Percentiles rank a stretch among this genome's conserved stretches.
These are phyloP conservation scores for Fraxinus anomala DNA, from an alignment of 257 asterid species.

Conservation along the genomic window DNA sequence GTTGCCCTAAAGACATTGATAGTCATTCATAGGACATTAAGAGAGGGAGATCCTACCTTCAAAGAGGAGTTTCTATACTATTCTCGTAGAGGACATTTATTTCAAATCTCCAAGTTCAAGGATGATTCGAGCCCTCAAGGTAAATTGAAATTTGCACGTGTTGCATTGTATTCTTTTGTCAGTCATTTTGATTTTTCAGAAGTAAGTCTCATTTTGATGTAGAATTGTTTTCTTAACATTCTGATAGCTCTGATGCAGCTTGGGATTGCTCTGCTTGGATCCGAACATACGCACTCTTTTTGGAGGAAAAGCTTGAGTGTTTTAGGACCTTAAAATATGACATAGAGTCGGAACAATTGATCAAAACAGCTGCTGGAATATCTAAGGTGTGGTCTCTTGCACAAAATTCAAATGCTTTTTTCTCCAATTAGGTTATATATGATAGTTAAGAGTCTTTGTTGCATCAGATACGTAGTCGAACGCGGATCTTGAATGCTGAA, in stretches of 20 bases:
- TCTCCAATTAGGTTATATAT: background rate
- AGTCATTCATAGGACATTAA: conserved; percentile 74
- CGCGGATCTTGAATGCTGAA: conserved; percentile 47
- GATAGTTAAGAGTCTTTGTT: background rate
- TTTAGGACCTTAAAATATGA: conserved; percentile 61
- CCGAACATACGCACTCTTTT: conserved; percentile 72
- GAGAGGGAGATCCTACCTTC: conserved; percentile 88
- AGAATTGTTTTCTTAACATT: conserved; percentile 17
- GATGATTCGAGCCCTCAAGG: conserved; percentile 74
- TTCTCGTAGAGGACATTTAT: conserved; percentile 67
- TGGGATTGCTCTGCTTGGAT: conserved; percentile 98
- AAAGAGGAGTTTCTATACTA: conserved; percentile 64
- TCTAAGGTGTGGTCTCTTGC: conserved; percentile 40
- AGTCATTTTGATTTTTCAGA: background rate
- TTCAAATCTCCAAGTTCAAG: conserved; percentile 74
- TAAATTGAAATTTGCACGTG: conserved; percentile 27
- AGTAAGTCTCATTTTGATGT: background rate
- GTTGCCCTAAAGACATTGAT: conserved; percentile 68
- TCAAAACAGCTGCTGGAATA: conserved; percentile 37
- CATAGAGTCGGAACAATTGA: conserved; percentile 47
- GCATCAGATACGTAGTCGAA: conserved; percentile 50
- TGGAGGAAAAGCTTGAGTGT: conserved; percentile 87
- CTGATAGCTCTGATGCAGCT: conserved; percentile 50
- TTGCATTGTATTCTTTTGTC: background rate
- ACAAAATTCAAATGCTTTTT: background rate